Base-by-base conservation (phyloP, 148 eudicot species). In the Persicaria tinctoria region DNA sequence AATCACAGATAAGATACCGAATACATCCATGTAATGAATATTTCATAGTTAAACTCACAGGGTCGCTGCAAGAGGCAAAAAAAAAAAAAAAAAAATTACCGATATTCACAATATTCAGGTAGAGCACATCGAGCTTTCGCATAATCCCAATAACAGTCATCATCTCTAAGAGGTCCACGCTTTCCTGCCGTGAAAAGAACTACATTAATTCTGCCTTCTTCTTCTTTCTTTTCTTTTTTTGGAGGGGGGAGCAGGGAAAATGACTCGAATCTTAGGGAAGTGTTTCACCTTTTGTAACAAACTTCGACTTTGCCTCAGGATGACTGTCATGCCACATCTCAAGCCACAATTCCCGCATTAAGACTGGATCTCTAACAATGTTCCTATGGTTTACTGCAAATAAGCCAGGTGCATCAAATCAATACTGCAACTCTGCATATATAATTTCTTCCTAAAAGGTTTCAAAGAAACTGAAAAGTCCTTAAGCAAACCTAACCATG, bases 301-400 rank as follows among this genome's bases (percentile, higher is more conserved):
- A 93, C 51, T 90, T 87, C 60, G 86, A 83, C 74, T 82, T 87
- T 72, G 88, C 88, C 66, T 85, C 91, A 44, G 97, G 92, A 83
- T 92, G 96, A 81, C 78, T 86, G 81, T 95, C 98, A 77, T 95
- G 98, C 98, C 98, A 95, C 92, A 92, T 85, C 85, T 95, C 93
- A 79, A 95, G 98, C 98, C 98, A 95, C 75, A 95, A 77, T 80
- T 95, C 98, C 79, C 98, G 87, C 97, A 95, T 95, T 63, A 95
- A 70, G 74, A 84, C 90, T 72, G 97, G 90, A 70, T 89, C 84
- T 78, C 97, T 87, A 41, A 95, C 97, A 81, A 95, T 95, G 76
- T 95, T 92, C 88, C 98, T 87, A 82, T 95, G 98, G 74, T 86
- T 94, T 73, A 93, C 98, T 32, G 41, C 80, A 86, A 8, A 46